phyloP scores from a whole-genome alignment of 768 basidiomycete species.

The Amanita jacksonii region DNA sequence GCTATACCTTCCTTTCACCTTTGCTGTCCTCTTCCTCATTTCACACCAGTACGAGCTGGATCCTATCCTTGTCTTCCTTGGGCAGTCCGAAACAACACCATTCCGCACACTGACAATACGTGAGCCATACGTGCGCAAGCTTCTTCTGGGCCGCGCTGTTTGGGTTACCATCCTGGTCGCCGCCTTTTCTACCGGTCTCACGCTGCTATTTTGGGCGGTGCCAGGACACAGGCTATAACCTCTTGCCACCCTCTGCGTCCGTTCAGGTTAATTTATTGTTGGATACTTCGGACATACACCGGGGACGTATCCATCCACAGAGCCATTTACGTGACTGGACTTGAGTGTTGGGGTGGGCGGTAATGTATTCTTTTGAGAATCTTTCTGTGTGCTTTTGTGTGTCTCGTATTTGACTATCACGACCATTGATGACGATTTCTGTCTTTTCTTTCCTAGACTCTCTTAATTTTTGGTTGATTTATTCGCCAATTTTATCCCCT shows the following conservation, averaged over 20 bases:
- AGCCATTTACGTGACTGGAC: background rate
- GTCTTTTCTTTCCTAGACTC: background rate
- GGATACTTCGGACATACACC: conserved; percentile 2
- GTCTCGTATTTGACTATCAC: conserved; percentile 5
- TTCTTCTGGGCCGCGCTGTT: conserved; percentile 81
- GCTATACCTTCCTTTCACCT: conserved; percentile 90
- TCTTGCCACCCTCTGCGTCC: conserved; percentile 1
- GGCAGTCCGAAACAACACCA: conserved; percentile 92
- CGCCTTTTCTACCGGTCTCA: conserved; percentile 67
- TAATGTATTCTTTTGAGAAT: conserved; percentile 9
- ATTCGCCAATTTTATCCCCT: background rate
- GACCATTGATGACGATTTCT: conserved; percentile 8
- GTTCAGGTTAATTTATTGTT: conserved; percentile 10
- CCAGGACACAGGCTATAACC: conserved; percentile 80
- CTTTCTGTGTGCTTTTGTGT: conserved; percentile 8
- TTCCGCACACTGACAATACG: conserved; percentile 89
- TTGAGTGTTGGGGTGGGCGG: background rate
- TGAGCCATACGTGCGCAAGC: conserved; percentile 90
- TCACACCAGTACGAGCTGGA: conserved; percentile 97
- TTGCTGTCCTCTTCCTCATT: conserved; percentile 85
- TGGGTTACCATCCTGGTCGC: conserved; percentile 84
- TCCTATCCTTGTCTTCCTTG: conserved; percentile 88
- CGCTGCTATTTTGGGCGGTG: conserved; percentile 92
- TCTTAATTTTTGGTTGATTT: conserved; percentile 6
- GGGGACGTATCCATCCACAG: background rate